Conservation (phyloP, 106 monocot species). For the Dioscorea zingiberensis region DNA sequence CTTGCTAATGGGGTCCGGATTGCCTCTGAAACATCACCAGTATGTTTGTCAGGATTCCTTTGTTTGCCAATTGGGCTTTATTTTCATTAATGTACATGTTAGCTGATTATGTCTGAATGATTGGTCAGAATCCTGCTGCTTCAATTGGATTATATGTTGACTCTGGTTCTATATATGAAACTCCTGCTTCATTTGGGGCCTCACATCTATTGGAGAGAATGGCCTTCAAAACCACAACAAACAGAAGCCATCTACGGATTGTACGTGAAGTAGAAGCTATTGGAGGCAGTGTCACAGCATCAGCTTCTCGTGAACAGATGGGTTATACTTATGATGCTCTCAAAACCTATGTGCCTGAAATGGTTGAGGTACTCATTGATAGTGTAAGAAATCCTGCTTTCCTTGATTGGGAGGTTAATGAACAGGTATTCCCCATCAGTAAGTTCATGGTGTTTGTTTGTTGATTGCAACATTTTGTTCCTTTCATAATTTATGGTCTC, state of each 20-base stretch:
- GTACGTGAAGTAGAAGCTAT: slow-evolving; percentile 73
- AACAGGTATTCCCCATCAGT: slow-evolving; percentile 39
- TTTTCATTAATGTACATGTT: neutral
- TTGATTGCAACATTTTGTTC: neutral
- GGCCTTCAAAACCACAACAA: slow-evolving; percentile 70
- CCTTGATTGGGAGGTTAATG: slow-evolving; percentile 85
- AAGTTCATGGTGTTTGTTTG: neutral
- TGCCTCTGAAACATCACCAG: slow-evolving; percentile 63
- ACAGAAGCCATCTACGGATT: slow-evolving; percentile 67
- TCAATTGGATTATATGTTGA: slow-evolving; percentile 69
- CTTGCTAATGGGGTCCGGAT: slow-evolving; percentile 61
- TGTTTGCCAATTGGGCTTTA: slow-evolving; percentile 1
- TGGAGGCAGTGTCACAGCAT: slow-evolving; percentile 63
- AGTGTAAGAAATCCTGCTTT: slow-evolving; percentile 65
- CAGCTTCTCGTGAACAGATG: slow-evolving; percentile 79
- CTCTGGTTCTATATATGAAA: slow-evolving; percentile 74
- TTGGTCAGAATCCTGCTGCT: slow-evolving; percentile 43
- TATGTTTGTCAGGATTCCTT: slow-evolving; percentile 15
- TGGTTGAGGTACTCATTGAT: slow-evolving; percentile 88
- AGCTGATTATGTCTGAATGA: neutral
- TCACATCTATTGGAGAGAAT: slow-evolving; percentile 64
- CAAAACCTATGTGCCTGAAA: slow-evolving; percentile 62
- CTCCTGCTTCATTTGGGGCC: slow-evolving; percentile 43
- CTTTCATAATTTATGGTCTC: neutral
- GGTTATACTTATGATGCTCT: slow-evolving; percentile 70